Base-by-base conservation (phyloP, 2,329 filamentous ascomycete species). In the Bimuria novae-zelandiae region DNA sequence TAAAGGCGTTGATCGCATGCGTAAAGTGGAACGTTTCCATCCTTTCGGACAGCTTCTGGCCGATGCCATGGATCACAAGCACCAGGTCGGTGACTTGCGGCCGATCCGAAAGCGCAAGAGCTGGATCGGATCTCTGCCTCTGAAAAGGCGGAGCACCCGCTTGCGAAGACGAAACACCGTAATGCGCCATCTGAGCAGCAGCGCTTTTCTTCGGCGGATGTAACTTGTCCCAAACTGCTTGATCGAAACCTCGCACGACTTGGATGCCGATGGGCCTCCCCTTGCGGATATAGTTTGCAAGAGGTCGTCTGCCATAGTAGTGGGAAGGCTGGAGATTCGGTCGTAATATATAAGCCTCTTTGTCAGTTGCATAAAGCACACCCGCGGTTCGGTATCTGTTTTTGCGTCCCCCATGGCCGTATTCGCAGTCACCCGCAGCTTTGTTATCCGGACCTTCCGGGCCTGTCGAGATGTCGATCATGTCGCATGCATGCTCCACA, bases 1-100 rank as follows among this genome's bases (percentile, higher is more conserved):
- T 86, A 62, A 99, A 94, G 0, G 87, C 84, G 67, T 96, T 97
- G 70, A 97, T 93, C 4, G 92, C 90, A 71, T 97, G 93, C 0
- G 94, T 99, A 65, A 99, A 99, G 72, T 97, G 91, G 65, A 92
- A 99, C 63, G 91, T 96, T 73, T 97, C 93, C 55, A 97, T 90
- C 11, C 92, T 83, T 70, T 99, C 92, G 0, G 92, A 95, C 44
- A 97, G 82, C 71, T 99, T 97, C 72, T 99, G 94, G 0, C 94
- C 94, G 59, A 99, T 97, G 1, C 94, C 94, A 67, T 99, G 94
- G 37, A 94, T 89, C 8, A 97, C 90, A 4, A 99, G 80, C 1
- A 97, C 84, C 7, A 99, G 79, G 67, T 99, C 94, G 0, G 89
- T 93, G 4, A 96, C 89, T 55, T 86, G 85, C 1, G 86, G 86